Conservation (phyloP, 768 basidiomycete species). For the Xerocomus brunneocitrinus region DNA sequence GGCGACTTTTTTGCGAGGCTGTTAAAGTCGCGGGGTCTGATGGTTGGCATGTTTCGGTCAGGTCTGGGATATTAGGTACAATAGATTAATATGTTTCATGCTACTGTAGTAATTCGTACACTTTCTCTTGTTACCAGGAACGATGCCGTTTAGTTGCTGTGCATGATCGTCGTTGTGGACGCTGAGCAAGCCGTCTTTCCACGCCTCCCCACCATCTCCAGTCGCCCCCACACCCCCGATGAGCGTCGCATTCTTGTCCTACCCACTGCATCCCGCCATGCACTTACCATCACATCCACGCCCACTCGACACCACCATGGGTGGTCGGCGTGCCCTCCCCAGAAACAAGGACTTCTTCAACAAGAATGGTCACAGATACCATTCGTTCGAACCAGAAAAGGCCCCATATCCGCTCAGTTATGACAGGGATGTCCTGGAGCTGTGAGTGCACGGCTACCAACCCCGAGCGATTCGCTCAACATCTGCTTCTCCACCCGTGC, state of each 20-base stretch:
- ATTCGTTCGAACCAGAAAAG: conserved; percentile 67
- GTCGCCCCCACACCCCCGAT: conserved; percentile 10
- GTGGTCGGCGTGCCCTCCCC: conserved; percentile 31
- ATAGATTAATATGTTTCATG: conserved; percentile 15
- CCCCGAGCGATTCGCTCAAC: conserved; percentile 5
- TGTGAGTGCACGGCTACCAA: conserved; percentile 42
- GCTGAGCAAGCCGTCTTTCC: conserved; percentile 7
- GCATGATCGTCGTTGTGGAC: conserved; percentile 1
- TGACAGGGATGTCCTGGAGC: conserved; percentile 59
- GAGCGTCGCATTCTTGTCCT: conserved; percentile 11
- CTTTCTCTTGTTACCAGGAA: conserved; percentile 4
- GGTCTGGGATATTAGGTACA: conserved; percentile 22
- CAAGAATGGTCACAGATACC: conserved; percentile 62
- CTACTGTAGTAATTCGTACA: neutral
- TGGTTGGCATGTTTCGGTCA: conserved; percentile 27
- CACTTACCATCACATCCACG: conserved; percentile 17
- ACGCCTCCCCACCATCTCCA: conserved; percentile 5
- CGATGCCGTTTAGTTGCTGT: neutral
- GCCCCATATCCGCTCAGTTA: conserved; percentile 78
- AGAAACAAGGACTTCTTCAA: conserved; percentile 51
- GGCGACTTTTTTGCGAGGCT: conserved; percentile 40
- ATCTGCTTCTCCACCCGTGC: neutral
- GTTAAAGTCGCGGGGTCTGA: conserved; percentile 37
- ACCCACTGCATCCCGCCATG: conserved; percentile 21
- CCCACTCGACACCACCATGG: conserved; percentile 16